Evolutionary conservation across 148 eudicot genomes (phyloP).

Genomic region (Cornus suecica): DNA sequence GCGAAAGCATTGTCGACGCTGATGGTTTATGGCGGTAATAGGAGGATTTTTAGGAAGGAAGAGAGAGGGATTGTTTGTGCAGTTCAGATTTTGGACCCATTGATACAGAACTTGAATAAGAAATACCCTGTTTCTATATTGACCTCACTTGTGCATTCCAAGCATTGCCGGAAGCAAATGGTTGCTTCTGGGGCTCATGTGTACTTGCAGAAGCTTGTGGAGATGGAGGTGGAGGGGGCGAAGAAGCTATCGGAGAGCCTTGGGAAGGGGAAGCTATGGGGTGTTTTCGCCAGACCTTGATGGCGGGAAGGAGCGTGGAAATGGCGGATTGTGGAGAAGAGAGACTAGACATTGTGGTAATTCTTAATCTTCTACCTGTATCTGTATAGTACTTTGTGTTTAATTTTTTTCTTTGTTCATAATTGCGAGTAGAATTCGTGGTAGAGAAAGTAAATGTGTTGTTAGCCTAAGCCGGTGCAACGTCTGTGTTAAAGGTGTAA

Average conservation of each 20-base stretch:
- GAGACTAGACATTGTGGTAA: constrained; percentile 4
- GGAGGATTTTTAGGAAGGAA: constrained; percentile 60
- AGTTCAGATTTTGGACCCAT: constrained; percentile 72
- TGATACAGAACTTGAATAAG: constrained; percentile 47
- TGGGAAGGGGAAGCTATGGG: constrained; percentile 73
- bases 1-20: constrained; percentile 56
- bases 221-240: constrained; percentile 72
- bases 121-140: constrained; percentile 58
- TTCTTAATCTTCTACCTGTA: constrained; percentile 7
- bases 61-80: constrained; percentile 60
- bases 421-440: constrained; percentile 34
- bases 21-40: constrained; percentile 47
- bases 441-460: constrained; percentile 35
- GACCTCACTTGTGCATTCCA: constrained; percentile 45
- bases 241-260: constrained; percentile 67
- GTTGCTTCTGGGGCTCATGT: constrained; percentile 58
- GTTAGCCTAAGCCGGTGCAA: constrained; percentile 29
- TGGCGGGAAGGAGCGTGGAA: neutral
- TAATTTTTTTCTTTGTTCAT: constrained; percentile 34
- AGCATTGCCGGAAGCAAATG: constrained; percentile 70
- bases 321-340: neutral
- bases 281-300: constrained; percentile 67
- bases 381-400: neutral
- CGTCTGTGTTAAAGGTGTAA: constrained; percentile 27
- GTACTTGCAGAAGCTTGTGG: constrained; percentile 65